Conservation (phyloP, 306 rosid genomes). For the Acacia confusa region DNA sequence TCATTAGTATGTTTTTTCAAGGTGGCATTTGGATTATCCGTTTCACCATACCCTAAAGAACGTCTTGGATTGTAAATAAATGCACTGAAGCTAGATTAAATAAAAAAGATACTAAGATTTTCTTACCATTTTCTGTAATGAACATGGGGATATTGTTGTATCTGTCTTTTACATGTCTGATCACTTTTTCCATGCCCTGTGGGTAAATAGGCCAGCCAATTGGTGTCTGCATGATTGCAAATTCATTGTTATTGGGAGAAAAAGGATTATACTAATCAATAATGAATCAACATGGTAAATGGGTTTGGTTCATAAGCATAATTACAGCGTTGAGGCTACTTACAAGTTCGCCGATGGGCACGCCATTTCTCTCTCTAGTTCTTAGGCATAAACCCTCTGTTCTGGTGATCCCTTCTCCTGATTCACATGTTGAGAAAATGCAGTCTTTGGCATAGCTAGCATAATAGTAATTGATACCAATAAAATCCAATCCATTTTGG, state of each 20-base stretch:
- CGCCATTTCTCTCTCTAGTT: constrained; percentile 40
- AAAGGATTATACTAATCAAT: not conserved
- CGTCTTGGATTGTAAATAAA: not conserved
- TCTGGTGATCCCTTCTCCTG: constrained; percentile 52
- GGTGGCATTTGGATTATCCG: not conserved
- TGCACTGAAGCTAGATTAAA: not conserved
- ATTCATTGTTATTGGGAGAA: not conserved
- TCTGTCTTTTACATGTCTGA: constrained; percentile 56
- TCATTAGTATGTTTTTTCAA: not conserved
- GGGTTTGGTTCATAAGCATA: not conserved
- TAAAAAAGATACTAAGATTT: not conserved
- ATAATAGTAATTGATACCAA: constrained; percentile 72
- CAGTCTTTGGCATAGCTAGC: constrained; percentile 60
- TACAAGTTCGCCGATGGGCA: constrained; percentile 55
- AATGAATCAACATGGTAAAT: not conserved
- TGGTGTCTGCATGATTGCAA: constrained; percentile 43
- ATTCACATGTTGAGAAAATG: constrained; percentile 54
- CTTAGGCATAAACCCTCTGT: constrained; percentile 53
- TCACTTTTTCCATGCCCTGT: constrained; percentile 67
- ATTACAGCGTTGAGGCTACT: not conserved
- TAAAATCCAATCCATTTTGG: constrained; percentile 60
- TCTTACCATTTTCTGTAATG: constrained; percentile 74
- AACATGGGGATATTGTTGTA: constrained; percentile 69
- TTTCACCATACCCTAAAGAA: not conserved
- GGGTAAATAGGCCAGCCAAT: constrained; percentile 60